Conservation (phyloP, 768 basidiomycete species). For the Suillus brevipes region DNA sequence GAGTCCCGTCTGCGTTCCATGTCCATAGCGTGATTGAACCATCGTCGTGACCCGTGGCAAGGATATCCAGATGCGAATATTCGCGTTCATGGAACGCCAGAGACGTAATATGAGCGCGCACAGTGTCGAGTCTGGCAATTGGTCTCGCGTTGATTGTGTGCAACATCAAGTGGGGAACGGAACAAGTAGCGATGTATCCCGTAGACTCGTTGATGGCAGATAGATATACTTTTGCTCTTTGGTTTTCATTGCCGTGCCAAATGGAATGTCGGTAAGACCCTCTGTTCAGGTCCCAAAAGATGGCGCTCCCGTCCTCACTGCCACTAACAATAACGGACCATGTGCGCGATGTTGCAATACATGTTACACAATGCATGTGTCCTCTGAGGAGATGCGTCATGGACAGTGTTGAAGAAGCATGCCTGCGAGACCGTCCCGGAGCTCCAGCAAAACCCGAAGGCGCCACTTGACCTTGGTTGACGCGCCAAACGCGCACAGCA, state of each 20-base stretch:
- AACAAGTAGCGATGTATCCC: constrained; percentile 87
- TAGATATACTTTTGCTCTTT: constrained; percentile 51
- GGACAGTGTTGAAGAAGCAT: constrained; percentile 31
- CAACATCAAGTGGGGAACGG: constrained; percentile 64
- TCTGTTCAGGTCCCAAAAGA: constrained; percentile 87
- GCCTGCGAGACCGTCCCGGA: constrained; percentile 17
- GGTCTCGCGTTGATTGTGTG: constrained; percentile 86
- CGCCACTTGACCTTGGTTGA: constrained; percentile 39
- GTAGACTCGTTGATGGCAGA: constrained; percentile 86
- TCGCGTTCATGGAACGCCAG: constrained; percentile 90
- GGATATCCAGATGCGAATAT: constrained; percentile 71
- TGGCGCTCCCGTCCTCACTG: constrained; percentile 82
- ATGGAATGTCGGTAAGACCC: constrained; percentile 80
- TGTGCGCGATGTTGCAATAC: constrained; percentile 69
- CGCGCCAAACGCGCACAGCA: constrained; percentile 81
- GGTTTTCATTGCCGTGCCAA: constrained; percentile 54
- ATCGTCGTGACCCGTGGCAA: constrained; percentile 79
- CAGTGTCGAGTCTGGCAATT: constrained; percentile 65
- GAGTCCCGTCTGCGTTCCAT: constrained; percentile 79
- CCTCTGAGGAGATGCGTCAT: constrained; percentile 79
- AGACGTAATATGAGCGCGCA: constrained; percentile 60
- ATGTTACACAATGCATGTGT: constrained; percentile 67
- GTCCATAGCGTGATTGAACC: constrained; percentile 80
- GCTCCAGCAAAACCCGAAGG: constrained; percentile 25
- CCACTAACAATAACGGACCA: constrained; percentile 88